These are phyloP conservation scores for Platanthera guangdongensis DNA, from an alignment of 106 monocot species.

Conservation along the genomic window DNA sequence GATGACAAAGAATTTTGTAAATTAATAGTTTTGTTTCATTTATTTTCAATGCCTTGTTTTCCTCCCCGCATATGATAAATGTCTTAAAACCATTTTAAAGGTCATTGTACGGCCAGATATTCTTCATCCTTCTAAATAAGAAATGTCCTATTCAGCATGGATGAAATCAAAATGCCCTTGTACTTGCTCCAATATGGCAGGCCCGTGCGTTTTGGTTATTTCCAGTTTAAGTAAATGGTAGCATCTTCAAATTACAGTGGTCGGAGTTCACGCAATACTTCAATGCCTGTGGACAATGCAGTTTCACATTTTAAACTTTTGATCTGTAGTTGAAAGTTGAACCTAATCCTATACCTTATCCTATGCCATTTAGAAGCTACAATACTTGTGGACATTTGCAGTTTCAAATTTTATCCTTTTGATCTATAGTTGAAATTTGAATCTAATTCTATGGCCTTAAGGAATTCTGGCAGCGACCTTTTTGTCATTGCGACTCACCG, in stretches of 20 bases:
- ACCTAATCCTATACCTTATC: neutral
- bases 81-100: neutral
- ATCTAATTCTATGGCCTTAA: too few species aligned
- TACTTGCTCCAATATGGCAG: neutral
- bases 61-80: neutral
- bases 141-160: neutral
- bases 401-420: neutral
- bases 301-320: neutral
- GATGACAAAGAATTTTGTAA: neutral
- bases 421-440: neutral
- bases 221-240: neutral
- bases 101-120: neutral
- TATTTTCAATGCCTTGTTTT: constrained; percentile 2
- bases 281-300: neutral
- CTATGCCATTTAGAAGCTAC: too few species aligned
- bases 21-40: neutral
- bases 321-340: neutral
- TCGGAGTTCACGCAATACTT: neutral
- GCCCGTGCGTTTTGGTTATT: neutral
- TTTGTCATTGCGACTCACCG: too few species aligned
- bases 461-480: too few species aligned
- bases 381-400: neutral
- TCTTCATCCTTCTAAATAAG: neutral
- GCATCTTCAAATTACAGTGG: neutral
- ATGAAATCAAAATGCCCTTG: neutral